Percentiles rank a stretch among this genome's conserved stretches.
Evolutionary conservation across 1,284 basidiomycete species (phyloP).

Genomic region (Naganishia cerealis): DNA sequence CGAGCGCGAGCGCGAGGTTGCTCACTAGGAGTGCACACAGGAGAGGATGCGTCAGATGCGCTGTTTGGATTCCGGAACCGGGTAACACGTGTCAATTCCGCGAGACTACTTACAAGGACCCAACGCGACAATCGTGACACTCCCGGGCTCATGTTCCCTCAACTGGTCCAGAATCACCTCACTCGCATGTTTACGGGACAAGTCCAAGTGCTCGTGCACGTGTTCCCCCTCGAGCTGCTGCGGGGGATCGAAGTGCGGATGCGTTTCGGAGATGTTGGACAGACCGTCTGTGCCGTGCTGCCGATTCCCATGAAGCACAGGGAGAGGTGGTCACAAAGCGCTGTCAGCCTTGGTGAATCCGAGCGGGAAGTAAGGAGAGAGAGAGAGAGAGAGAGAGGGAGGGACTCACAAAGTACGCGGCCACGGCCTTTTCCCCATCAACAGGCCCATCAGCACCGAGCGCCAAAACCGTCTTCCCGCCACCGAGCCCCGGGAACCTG

Average conservation of each 20-base stretch:
- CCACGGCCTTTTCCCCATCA: conserved; percentile 71
- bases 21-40: conserved; percentile 61
- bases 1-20: conserved; percentile 72
- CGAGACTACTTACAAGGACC: conserved; percentile 64
- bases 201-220: conserved; percentile 59
- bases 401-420: conserved; percentile 70
- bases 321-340: neutral
- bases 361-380: neutral
- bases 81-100: neutral
- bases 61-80: neutral
- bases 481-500: conserved; percentile 67
- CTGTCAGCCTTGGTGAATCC: no score
- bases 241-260: conserved; percentile 68
- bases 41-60: neutral
- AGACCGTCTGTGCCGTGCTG: conserved; percentile 74
- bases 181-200: conserved; percentile 60
- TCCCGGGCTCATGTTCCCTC: conserved; percentile 61
- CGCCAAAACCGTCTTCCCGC: conserved; percentile 64
- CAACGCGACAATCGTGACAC: conserved; percentile 77
- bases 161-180: conserved; percentile 72
- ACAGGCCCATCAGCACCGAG: conserved; percentile 72
- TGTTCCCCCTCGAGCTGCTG: conserved; percentile 44
- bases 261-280: conserved; percentile 67
- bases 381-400: no score
- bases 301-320: no score